Evolutionary conservation across 495 filamentous ascomycete genomes (phyloP).

Genomic region (Lasiosphaeria hispida): DNA sequence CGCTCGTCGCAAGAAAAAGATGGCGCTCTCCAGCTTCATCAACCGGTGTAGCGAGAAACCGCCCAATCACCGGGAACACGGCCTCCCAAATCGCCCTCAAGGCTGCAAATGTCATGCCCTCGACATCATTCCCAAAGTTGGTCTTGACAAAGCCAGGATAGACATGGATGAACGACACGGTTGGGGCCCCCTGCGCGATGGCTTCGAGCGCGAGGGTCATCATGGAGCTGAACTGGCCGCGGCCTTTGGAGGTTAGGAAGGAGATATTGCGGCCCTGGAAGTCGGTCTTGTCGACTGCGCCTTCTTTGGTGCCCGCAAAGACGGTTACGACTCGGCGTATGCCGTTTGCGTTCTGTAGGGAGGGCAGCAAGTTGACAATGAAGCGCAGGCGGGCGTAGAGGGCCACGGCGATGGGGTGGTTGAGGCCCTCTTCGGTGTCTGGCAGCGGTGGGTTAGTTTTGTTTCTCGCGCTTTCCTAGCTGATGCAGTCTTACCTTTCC

Average conservation of each 20-base stretch:
- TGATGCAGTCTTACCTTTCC: constrained; percentile 8
- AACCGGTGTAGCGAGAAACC: constrained; percentile 10
- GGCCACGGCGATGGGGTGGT: constrained; percentile 49
- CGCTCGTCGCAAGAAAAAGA: constrained; percentile 52
- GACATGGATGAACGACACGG: constrained; percentile 57
- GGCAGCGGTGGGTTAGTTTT: not conserved
- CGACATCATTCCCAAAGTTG: constrained; percentile 6
- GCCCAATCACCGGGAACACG: constrained; percentile 4
- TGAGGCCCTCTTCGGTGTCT: constrained; percentile 60
- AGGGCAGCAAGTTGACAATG: constrained; percentile 60
- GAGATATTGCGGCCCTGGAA: constrained; percentile 33
- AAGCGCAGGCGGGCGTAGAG: constrained; percentile 66
- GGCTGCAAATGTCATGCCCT: not conserved
- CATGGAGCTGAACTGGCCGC: constrained; percentile 47
- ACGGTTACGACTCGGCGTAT: constrained; percentile 61
- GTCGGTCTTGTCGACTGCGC: constrained; percentile 47
- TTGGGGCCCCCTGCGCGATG: constrained; percentile 44
- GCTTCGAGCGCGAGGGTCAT: constrained; percentile 51
- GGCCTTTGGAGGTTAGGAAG: constrained; percentile 21
- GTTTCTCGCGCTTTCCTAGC: not conserved
- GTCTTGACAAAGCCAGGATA: constrained; percentile 56
- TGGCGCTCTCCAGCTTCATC: constrained; percentile 55
- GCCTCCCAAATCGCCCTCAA: not conserved
- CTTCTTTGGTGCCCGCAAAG: constrained; percentile 52
- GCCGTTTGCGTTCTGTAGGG: constrained; percentile 41